Conservation (phyloP, 78 protist genomes). For the Dictyostelium capitatum region DNA sequence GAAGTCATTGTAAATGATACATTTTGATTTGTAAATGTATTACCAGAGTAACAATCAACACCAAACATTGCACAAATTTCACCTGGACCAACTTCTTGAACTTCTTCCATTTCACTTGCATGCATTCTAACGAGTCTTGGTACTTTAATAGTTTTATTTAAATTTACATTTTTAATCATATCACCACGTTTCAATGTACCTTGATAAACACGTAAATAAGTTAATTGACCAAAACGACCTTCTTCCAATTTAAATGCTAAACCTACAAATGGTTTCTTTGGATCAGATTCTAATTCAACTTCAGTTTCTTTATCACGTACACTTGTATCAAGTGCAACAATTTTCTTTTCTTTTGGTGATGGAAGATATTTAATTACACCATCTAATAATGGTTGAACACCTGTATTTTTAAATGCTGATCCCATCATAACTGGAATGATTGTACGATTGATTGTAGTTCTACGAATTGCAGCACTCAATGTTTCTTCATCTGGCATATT, state of each 20-base stretch:
- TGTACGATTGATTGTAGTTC: slow-evolving; percentile 70
- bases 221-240: slow-evolving; percentile 93
- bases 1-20: slow-evolving; percentile 79
- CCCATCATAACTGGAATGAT: slow-evolving; percentile 96
- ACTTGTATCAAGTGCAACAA: slow-evolving; percentile 63
- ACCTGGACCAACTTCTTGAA: slow-evolving; percentile 90
- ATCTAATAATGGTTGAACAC: slow-evolving; percentile 96
- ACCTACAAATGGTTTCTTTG: slow-evolving; percentile 86
- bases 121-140: slow-evolving; percentile 97
- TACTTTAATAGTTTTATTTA: slow-evolving; percentile 85
- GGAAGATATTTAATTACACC: slow-evolving; percentile 93
- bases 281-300: slow-evolving; percentile 72
- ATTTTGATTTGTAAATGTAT: slow-evolving; percentile 92
- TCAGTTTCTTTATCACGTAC: slow-evolving; percentile 34
- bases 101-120: slow-evolving; percentile 93
- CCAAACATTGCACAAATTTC: slow-evolving; percentile 98
- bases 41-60: slow-evolving; percentile 97
- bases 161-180: slow-evolving; percentile 76
- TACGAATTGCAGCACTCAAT: slow-evolving; percentile 55
- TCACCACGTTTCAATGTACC: slow-evolving; percentile 91
- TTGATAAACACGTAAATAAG: slow-evolving; percentile 97
- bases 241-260: slow-evolving; percentile 97
- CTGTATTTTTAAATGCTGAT: slow-evolving; percentile 96
- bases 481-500: slow-evolving; percentile 46
- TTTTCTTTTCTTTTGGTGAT: slow-evolving; percentile 88